phyloP scores from a whole-genome alignment of 2,329 filamentous ascomycete species.

The Annulohypoxylon truncatum region DNA sequence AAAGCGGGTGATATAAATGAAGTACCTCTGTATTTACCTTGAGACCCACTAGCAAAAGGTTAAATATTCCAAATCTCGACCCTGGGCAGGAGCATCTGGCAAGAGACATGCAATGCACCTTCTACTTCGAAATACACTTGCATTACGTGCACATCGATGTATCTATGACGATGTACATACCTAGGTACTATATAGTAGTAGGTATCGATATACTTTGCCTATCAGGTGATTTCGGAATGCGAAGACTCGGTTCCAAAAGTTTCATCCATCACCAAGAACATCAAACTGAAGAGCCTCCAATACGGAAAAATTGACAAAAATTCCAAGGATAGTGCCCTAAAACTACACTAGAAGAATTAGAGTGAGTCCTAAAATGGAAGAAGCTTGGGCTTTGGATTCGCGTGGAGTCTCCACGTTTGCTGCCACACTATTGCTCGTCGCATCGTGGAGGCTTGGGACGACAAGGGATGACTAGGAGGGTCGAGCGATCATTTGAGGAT shows the following conservation, averaged over 20 bases:
- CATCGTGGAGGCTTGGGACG: conserved; percentile 28
- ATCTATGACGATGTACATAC: no score
- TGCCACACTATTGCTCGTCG: conserved; percentile 34
- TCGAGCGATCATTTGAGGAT: conserved; percentile 16
- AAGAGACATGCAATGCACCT: conserved; percentile 1
- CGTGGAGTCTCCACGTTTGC: conserved; percentile 37
- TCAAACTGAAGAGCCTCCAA: conserved; percentile 6
- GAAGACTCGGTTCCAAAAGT: neutral
- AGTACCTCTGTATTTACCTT: conserved; percentile 7
- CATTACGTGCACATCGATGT: conserved; percentile 8
- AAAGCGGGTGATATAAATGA: conserved; percentile 16
- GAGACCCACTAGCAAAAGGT: conserved; percentile 3
- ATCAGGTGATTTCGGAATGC: neutral
- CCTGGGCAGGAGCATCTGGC: neutral
- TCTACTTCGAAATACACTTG: neutral
- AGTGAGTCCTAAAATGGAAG: conserved; percentile 25
- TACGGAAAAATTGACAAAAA: neutral
- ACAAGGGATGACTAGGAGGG: conserved; percentile 7
- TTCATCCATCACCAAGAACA: neutral
- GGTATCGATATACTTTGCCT: conserved; percentile 2
- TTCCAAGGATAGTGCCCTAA: conserved; percentile 6
- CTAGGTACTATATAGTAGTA: no score
- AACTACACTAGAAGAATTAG: conserved; percentile 2
- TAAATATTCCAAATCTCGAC: conserved; percentile 35
- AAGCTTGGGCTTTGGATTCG: conserved; percentile 25